Conservation (phyloP, 2,329 filamentous ascomycete genomes). For the Aspergillus pseudoglaucus region DNA sequence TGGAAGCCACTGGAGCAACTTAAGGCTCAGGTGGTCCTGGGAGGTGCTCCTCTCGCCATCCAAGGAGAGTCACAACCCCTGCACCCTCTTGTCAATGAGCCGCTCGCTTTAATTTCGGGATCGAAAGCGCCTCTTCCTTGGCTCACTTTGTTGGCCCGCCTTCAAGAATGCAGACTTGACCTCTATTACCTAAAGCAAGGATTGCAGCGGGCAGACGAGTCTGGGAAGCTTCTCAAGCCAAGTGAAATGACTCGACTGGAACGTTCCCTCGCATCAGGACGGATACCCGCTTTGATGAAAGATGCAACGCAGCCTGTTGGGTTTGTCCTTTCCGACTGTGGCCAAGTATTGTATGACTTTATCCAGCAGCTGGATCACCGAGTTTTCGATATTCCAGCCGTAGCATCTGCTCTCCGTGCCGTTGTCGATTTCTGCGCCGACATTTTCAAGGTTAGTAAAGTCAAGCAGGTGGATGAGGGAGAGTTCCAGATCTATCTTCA, state of each 20-base stretch:
- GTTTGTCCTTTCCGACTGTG: slow-evolving; percentile 32
- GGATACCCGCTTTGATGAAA: slow-evolving; percentile 36
- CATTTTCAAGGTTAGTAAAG: slow-evolving; percentile 39
- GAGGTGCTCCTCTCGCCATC: slow-evolving; percentile 19
- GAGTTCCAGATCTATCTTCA: slow-evolving; percentile 50
- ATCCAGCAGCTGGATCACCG: slow-evolving; percentile 24
- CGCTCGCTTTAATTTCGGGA: slow-evolving; percentile 23
- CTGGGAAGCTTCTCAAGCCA: slow-evolving; percentile 30
- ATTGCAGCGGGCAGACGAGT: slow-evolving; percentile 25
- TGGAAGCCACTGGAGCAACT: slow-evolving; percentile 23
- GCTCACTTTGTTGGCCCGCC: slow-evolving; percentile 24
- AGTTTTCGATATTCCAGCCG: slow-evolving; percentile 18
- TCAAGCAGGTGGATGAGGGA: slow-evolving; percentile 44
- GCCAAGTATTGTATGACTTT: slow-evolving; percentile 29
- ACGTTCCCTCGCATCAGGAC: slow-evolving; percentile 34
- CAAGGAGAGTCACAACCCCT: slow-evolving; percentile 26
- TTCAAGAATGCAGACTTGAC: slow-evolving; percentile 34
- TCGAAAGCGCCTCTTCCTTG: slow-evolving; percentile 14
- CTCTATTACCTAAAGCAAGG: slow-evolving; percentile 29
- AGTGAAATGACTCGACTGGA: slow-evolving; percentile 38
- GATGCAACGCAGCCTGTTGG: slow-evolving; percentile 36
- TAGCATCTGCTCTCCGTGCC: slow-evolving; percentile 21
- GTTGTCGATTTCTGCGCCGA: slow-evolving; percentile 45
- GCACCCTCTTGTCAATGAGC: slow-evolving; percentile 37
- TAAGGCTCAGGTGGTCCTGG: slow-evolving; percentile 16